Evolutionary conservation across 169 alveolate species (phyloP), one percentile per base, ranked within the genome.

Genomic region (Plasmodium coatneyi): DNA sequence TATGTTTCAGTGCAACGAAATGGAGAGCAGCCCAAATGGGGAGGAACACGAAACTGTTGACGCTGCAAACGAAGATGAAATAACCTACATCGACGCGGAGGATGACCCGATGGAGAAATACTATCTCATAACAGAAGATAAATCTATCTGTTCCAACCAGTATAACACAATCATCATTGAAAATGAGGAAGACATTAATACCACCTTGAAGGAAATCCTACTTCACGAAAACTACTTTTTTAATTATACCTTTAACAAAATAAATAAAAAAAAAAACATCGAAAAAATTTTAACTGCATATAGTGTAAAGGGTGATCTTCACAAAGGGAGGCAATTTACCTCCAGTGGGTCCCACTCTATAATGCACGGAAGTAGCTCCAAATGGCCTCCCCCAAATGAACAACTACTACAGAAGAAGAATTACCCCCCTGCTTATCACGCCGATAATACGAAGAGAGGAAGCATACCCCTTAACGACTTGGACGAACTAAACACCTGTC

Each of bases 191-290:
- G 80, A 66, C 34, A 28, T 86, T 9, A 36, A 86, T 36, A 43
- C 41, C 39, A 86, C 84, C 10, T 79, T 89, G 52, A 89, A 80
- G 49, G 94, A 89, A 36, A 80, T 89, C 22, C 54, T 89, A 43
- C 66, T 66, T 89, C 46, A 89, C 71, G 94, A 89, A 54, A 89
- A 89, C 54, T 89, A 89, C 41, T 89, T 89, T 89, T 89, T 89
- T 80, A 89, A 89, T 66, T 89, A 89, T 32, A 89, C 28, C 25
- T 89, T 89, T 89, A 80, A 78, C 36, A 80, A 78, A 80, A 30
- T 80, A 36, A 89, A 89, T 28, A 56, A 79, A 72, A 80, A 46
- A 54, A 60, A 56, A 70, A 19, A 79, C 25, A 71, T 89, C 22
- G 66, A 52, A 36, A 34, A 36, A 16, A n/a, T 80, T 39, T 80